Percentiles rank a stretch among this genome's conserved stretches.
Evolutionary conservation across 345 rosid genomes (phyloP).

Genomic region (Camelina sativa): DNA sequence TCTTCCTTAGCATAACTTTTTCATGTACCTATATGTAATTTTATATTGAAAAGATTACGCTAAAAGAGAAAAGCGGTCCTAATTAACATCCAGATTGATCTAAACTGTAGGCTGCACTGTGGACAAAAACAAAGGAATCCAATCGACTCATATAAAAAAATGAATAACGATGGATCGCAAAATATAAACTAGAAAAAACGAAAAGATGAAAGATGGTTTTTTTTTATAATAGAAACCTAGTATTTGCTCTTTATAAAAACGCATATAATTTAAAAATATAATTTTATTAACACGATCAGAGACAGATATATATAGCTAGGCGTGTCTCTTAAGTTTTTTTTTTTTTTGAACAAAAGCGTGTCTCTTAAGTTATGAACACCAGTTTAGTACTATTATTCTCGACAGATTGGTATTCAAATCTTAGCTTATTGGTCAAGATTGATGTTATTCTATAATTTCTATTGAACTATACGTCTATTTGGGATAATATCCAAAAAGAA

Average conservation of each 20-base stretch:
- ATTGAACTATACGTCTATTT: too few relatives aligned
- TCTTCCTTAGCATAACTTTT: constrained; percentile 27
- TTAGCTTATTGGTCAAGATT: background rate
- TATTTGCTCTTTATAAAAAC: constrained; percentile 29
- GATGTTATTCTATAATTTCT: background rate
- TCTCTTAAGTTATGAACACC: constrained; percentile 22
- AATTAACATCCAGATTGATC: constrained; percentile 34
- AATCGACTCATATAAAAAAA: constrained; percentile 5
- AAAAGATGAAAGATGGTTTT: background rate
- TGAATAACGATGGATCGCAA: background rate
- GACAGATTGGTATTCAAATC: background rate
- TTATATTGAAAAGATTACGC: constrained; percentile 2
- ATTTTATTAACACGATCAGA: constrained; percentile 13
- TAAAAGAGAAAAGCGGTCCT: constrained; percentile 40
- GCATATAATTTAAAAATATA: background rate
- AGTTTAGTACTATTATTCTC: too few relatives aligned
- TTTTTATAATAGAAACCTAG: constrained; percentile 22
- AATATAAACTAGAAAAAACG: background rate
- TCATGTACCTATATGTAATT: background rate
- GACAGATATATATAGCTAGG: constrained; percentile 1
- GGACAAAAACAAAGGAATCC: constrained; percentile 37
- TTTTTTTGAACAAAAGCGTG: constrained; percentile 4
- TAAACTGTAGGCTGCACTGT: constrained; percentile 33
- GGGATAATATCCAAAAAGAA: background rate
- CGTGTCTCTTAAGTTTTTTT: constrained; percentile 33